These are phyloP conservation scores for Amaranthus hypochondriacus DNA, from an alignment of 148 eudicot species.

Conservation along the genomic window DNA sequence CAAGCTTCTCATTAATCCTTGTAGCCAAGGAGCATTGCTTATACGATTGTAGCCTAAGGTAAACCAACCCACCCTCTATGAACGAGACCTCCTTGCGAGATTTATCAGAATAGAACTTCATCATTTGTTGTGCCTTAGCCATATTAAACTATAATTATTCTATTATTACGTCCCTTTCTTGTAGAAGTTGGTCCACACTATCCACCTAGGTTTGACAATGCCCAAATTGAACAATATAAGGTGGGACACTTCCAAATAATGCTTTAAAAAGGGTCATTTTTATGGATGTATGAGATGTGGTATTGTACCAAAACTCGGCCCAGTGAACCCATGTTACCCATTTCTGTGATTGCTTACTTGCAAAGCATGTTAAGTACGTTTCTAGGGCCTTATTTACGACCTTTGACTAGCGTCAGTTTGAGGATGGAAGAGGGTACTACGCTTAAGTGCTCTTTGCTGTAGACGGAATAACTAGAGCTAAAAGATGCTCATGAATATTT, in stretches of 20 bases:
- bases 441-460: not conserved
- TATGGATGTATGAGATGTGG: too few species aligned
- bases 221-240: not conserved
- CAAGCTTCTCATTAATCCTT: not conserved
- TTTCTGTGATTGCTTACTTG: too few species aligned
- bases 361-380: too few species aligned
- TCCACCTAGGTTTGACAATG: not conserved
- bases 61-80: not conserved
- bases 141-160: not conserved
- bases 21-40: not conserved
- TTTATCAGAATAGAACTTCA: not conserved
- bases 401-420: not conserved
- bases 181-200: not conserved
- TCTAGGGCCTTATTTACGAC: too few species aligned
- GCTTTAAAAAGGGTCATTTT: too few species aligned
- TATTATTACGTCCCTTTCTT: not conserved
- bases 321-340: too few species aligned
- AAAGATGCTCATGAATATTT: not conserved
- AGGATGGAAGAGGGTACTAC: not conserved
- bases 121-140: not conserved
- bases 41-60: not conserved
- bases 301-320: too few species aligned
- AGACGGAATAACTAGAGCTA: not conserved
- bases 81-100: not conserved
- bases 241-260: not conserved